These are phyloP conservation scores for Tetracentron sinense DNA, from an alignment of 164 flowering plant genomes.

Conservation along the genomic window DNA sequence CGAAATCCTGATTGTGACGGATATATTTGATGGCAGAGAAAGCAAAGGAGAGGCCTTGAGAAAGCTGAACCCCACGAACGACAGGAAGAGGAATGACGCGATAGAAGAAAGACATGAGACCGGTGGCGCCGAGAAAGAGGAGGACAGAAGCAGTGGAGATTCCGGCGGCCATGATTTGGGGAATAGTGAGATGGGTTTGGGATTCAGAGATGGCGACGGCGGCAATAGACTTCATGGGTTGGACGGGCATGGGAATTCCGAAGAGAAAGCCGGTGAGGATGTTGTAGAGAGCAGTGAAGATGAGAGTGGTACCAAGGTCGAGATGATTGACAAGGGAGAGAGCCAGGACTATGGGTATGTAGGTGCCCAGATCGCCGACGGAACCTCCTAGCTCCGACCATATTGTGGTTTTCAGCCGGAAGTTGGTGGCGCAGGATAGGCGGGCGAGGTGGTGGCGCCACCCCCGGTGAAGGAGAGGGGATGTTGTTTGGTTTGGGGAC, in stretches of 20 bases:
- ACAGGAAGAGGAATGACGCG: constrained; percentile 70
- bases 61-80: constrained; percentile 90
- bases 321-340: constrained; percentile 61
- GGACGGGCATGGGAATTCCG: constrained; percentile 90
- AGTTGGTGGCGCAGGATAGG: constrained; percentile 28
- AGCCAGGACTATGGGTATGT: constrained; percentile 78
- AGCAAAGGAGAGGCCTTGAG: constrained; percentile 81
- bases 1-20: constrained; percentile 51
- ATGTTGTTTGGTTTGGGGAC: constrained; percentile 1
- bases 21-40: constrained; percentile 85
- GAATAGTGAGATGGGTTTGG: constrained; percentile 46
- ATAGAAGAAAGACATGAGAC: constrained; percentile 78
- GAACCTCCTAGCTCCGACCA: constrained; percentile 69
- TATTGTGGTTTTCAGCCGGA: constrained; percentile 49
- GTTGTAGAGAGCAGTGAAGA: constrained; percentile 81
- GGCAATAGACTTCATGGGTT: constrained; percentile 94
- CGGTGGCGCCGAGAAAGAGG: constrained; percentile 71
- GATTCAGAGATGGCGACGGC: constrained; percentile 81
- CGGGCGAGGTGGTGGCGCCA: constrained; percentile 16
- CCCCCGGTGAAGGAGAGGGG: constrained; percentile 26
- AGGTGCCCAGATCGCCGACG: constrained; percentile 87
- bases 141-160: constrained; percentile 62
- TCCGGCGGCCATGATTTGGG: constrained; percentile 82
- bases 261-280: constrained; percentile 72
- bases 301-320: constrained; percentile 69